phyloP scores from a whole-genome alignment of 2,329 filamentous ascomycete genomes.

The Aureobasidium namibiae region DNA sequence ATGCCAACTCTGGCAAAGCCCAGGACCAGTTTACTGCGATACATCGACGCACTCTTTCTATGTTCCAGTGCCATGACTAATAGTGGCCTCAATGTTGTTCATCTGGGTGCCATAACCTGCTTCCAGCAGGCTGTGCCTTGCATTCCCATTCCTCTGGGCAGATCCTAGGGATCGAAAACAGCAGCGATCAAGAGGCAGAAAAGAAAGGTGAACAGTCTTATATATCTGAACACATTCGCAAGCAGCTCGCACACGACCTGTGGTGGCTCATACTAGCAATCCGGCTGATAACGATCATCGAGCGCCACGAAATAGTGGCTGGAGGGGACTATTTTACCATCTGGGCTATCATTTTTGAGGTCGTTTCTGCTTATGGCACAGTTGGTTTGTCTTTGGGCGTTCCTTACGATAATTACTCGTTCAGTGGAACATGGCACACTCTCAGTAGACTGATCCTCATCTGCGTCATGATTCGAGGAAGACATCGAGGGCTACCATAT shows the following conservation, averaged over 20 bases:
- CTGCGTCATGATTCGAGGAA: slow-evolving; percentile 43
- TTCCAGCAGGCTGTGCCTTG: slow-evolving; percentile 16
- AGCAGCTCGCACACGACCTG: slow-evolving; percentile 33
- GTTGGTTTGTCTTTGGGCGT: slow-evolving; percentile 27
- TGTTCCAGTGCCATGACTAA: slow-evolving; percentile 16
- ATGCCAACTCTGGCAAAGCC: not conserved
- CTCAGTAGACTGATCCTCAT: slow-evolving; percentile 44
- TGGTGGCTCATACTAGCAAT: slow-evolving; percentile 34
- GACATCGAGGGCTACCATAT: slow-evolving; percentile 44
- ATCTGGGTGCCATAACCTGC: slow-evolving; percentile 14
- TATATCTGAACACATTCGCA: slow-evolving; percentile 23
- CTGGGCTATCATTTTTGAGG: slow-evolving; percentile 34
- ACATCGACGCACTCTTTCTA: slow-evolving; percentile 18
- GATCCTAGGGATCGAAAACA: slow-evolving; percentile 51
- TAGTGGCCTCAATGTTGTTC: slow-evolving; percentile 15
- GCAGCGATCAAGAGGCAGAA: slow-evolving; percentile 47
- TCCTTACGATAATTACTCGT: slow-evolving; percentile 32
- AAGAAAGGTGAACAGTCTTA: slow-evolving; percentile 49
- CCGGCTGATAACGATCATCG: slow-evolving; percentile 33
- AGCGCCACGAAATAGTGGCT: slow-evolving; percentile 17
- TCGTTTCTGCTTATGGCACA: slow-evolving; percentile 27
- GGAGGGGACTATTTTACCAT: slow-evolving; percentile 22
- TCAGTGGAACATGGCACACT: slow-evolving; percentile 36
- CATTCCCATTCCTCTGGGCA: slow-evolving; percentile 15
- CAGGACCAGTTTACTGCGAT: not conserved